phyloP scores from a whole-genome alignment of 768 basidiomycete genomes.

The Mycena capillaripes region DNA sequence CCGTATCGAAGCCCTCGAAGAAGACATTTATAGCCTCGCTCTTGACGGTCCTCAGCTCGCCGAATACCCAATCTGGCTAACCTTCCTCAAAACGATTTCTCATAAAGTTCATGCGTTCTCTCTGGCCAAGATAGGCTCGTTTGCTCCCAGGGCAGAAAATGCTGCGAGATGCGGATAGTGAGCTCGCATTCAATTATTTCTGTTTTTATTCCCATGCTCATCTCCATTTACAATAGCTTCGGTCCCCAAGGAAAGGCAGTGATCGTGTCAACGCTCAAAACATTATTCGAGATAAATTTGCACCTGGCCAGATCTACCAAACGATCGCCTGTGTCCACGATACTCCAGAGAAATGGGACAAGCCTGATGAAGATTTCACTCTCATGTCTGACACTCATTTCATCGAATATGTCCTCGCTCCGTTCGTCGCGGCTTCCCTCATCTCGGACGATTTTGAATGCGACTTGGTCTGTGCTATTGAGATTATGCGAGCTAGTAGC shows the following conservation, averaged over 20 bases:
- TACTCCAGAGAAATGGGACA: background rate
- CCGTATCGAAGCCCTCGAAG: background rate
- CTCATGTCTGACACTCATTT: background rate
- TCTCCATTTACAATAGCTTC: background rate
- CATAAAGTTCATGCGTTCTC: slow-evolving; percentile 1
- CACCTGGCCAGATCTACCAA: background rate
- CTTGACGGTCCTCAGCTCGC: background rate
- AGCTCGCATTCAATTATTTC: background rate
- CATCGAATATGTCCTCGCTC: background rate
- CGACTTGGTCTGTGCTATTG: too few relatives aligned
- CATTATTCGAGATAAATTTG: background rate
- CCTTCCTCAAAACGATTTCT: background rate
- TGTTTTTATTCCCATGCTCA: background rate
- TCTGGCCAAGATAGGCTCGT: background rate
- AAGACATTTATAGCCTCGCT: background rate
- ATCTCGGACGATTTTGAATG: background rate
- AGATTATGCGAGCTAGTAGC: too few relatives aligned
- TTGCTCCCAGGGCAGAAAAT: background rate
- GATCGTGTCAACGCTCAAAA: background rate
- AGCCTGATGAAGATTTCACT: background rate
- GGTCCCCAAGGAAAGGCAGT: background rate
- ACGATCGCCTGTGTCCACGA: background rate
- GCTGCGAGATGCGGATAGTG: background rate
- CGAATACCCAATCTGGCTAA: background rate
- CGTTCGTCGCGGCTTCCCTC: background rate